These are phyloP conservation scores for Ascochyta pisi DNA, from an alignment of 2,329 filamentous ascomycete species.

Conservation along the genomic window DNA sequence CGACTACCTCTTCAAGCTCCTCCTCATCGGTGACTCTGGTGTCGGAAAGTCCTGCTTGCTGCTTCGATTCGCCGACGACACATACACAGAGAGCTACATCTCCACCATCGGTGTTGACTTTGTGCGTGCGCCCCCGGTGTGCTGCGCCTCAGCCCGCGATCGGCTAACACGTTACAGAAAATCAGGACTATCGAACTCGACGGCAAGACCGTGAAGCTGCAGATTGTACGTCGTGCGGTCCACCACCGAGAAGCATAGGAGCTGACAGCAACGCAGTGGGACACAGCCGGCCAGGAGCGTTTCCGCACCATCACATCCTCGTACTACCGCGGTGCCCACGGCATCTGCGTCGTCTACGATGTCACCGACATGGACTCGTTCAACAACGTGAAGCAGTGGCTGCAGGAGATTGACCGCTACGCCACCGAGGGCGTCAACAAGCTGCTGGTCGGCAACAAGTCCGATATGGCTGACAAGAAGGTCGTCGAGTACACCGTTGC, in stretches of 20 bases:
- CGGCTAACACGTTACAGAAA: slow-evolving; percentile 70
- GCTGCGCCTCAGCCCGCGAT: slow-evolving; percentile 36
- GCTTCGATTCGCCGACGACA: slow-evolving; percentile 87
- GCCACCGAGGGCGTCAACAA: slow-evolving; percentile 99
- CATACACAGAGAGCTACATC: slow-evolving; percentile 99
- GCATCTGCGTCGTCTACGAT: slow-evolving; percentile 99
- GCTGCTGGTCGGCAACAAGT: slow-evolving; percentile 99
- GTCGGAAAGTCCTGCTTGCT: slow-evolving; percentile 99
- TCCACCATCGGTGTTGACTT: slow-evolving; percentile 99
- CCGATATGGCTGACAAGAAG: slow-evolving; percentile 99
- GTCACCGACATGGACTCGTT: slow-evolving; percentile 99
- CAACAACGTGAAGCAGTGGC: slow-evolving; percentile 99
- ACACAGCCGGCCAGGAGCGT: slow-evolving; percentile 97
- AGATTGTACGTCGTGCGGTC: slow-evolving; percentile 68
- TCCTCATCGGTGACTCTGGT: slow-evolving; percentile 99
- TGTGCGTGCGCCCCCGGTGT: slow-evolving; percentile 34
- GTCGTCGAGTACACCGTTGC: slow-evolving; percentile 99
- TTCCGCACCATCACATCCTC: slow-evolving; percentile 99
- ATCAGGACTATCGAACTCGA: slow-evolving; percentile 99
- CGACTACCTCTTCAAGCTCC: slow-evolving; percentile 99
- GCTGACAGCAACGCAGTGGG: slow-evolving; percentile 72
- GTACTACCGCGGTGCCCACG: slow-evolving; percentile 98
- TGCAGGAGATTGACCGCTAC: slow-evolving; percentile 99
- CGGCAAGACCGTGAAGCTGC: slow-evolving; percentile 99
- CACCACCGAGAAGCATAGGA: not conserved